Conservation (phyloP, 2,329 filamentous ascomycete species). For the Pyrenophora graminea region DNA sequence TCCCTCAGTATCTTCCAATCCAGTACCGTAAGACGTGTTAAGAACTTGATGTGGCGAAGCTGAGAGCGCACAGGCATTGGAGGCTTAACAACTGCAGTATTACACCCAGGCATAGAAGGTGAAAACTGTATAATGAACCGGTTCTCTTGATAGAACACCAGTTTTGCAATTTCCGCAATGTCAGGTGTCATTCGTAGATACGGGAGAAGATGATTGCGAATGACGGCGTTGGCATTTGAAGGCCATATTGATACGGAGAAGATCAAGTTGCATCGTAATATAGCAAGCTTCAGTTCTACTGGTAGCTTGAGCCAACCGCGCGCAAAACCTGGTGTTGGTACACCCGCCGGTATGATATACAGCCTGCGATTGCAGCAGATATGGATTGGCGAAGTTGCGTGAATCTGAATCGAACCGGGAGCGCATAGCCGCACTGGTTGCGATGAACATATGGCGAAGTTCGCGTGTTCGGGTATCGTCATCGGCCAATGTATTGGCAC, state of each 20-base stretch:
- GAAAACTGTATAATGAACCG: background rate
- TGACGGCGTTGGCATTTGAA: background rate
- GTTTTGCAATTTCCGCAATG: background rate
- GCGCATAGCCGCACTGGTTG: background rate
- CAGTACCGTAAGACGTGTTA: background rate
- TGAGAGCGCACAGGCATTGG: background rate
- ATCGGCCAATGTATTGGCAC: background rate
- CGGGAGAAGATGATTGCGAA: background rate
- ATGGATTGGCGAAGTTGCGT: background rate
- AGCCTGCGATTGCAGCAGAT: background rate
- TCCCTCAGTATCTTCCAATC: background rate
- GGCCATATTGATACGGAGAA: background rate
- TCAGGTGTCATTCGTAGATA: background rate
- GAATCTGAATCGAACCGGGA: background rate
- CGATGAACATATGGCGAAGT: background rate
- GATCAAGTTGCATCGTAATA: background rate
- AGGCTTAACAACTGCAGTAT: background rate
- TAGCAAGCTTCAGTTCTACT: constrained; percentile 1
- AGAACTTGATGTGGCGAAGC: background rate
- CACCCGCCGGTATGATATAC: background rate
- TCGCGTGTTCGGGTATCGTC: background rate
- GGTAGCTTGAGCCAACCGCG: constrained; percentile 1
- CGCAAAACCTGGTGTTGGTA: background rate
- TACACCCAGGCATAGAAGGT: background rate
- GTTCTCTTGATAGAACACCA: background rate